Evolutionary conservation across 768 basidiomycete species (phyloP).

Genomic region (Naganishia friedmannii): DNA sequence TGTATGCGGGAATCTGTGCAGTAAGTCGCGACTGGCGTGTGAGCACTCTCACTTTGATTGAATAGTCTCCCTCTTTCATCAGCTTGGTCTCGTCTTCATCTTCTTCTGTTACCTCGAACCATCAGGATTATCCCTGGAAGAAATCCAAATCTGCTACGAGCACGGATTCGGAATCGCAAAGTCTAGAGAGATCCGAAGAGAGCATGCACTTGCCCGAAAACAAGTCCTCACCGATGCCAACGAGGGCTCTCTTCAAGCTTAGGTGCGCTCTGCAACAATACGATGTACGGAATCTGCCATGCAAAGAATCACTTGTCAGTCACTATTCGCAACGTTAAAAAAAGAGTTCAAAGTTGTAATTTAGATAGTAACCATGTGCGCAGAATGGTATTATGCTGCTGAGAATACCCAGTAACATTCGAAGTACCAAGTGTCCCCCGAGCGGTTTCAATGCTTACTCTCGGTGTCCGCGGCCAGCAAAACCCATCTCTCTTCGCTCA

Average conservation of each 20-base stretch:
- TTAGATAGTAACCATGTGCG: no score
- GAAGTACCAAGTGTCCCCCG: no score
- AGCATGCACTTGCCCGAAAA: conserved; percentile 29
- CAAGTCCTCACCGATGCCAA: not conserved
- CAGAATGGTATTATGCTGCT: no score
- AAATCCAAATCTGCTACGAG: conserved; percentile 38
- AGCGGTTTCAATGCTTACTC: no score
- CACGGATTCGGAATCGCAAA: conserved; percentile 40
- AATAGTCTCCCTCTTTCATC: not conserved
- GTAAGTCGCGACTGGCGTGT: conserved; percentile 24
- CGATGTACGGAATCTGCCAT: no score
- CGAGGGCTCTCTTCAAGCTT: conserved; percentile 5
- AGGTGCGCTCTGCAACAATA: not conserved
- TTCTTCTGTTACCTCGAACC: conserved; percentile 42
- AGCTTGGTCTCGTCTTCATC: conserved; percentile 41
- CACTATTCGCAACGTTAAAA: no score
- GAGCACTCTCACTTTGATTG: no score
- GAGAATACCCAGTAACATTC: not conserved
- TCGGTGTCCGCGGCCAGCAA: no score
- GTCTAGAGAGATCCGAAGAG: conserved; percentile 34
- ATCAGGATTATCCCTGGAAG: conserved; percentile 39
- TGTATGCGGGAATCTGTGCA: conserved; percentile 40
- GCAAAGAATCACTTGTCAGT: no score
- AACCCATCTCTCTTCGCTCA: no score
- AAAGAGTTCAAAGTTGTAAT: no score